phyloP scores from a whole-genome alignment of 768 basidiomycete genomes.

The Panaeolus papilionaceus region DNA sequence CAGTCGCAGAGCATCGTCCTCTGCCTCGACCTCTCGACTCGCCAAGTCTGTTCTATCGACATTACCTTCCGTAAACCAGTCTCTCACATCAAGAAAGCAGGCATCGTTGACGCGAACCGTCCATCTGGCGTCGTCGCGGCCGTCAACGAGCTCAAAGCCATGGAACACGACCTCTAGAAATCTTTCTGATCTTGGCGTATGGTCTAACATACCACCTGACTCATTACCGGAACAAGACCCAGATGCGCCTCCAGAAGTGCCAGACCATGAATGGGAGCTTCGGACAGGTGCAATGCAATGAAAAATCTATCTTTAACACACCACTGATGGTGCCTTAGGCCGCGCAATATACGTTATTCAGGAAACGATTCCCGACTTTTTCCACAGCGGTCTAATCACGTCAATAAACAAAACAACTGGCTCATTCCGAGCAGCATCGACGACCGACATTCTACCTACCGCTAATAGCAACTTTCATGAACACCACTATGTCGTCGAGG shows the following conservation, averaged over 20 bases:
- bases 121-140: neutral
- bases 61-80: neutral
- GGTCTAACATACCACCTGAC: conserved; percentile 42
- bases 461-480: conserved; percentile 34
- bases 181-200: conserved; percentile 40
- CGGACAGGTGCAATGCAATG: conserved; percentile 60
- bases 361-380: conserved; percentile 76
- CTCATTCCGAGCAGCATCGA: conserved; percentile 34
- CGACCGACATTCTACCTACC: conserved; percentile 30
- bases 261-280: conserved; percentile 81
- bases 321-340: conserved; percentile 44
- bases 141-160: neutral
- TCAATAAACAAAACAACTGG: conserved; percentile 55
- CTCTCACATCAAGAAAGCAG: neutral
- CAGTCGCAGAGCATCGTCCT: conserved; percentile 23
- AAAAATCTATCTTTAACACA: neutral
- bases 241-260: conserved; percentile 42
- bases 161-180: conserved; percentile 21
- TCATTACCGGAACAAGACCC: conserved; percentile 34
- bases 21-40: conserved; percentile 3
- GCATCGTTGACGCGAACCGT: neutral
- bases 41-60: neutral
- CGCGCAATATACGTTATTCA: conserved; percentile 73
- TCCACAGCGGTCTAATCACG: conserved; percentile 67
- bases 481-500: conserved; percentile 25